These are phyloP conservation scores for Brassica rapa DNA, from an alignment of 345 rosid genomes.

Conservation along the genomic window DNA sequence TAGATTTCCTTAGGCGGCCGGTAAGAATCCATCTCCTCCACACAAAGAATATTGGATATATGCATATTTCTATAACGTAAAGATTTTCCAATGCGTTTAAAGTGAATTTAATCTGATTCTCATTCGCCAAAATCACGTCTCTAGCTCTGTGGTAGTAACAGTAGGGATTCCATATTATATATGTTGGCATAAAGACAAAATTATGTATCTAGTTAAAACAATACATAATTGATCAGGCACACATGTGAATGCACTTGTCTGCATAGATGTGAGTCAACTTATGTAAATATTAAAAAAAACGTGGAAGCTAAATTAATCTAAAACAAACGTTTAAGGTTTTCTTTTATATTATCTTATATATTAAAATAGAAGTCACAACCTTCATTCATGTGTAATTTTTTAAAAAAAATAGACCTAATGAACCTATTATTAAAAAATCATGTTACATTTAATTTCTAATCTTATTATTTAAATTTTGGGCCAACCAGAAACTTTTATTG, in stretches of 20 bases:
- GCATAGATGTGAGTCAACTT: neutral
- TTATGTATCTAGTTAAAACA: neutral
- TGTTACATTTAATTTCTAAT: too few relatives aligned
- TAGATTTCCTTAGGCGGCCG: slow-evolving; percentile 20
- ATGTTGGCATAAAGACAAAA: neutral
- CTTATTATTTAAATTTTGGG: too few relatives aligned
- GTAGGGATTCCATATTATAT: neutral
- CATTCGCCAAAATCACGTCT: slow-evolving; percentile 17
- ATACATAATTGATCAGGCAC: neutral
- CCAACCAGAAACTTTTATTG: too few relatives aligned
- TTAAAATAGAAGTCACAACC: too few relatives aligned
- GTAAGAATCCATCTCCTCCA: slow-evolving; percentile 34
- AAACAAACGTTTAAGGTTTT: neutral
- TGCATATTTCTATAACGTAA: neutral
- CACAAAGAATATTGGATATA: slow-evolving; percentile 19
- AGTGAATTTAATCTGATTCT: slow-evolving; percentile 11
- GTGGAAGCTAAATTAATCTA: neutral
- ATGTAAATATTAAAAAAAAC: neutral
- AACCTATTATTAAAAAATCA: too few relatives aligned
- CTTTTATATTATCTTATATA: too few relatives aligned
- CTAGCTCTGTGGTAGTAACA: neutral
- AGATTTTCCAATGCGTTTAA: neutral
- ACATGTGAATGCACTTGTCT: neutral
- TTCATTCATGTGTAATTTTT: too few relatives aligned
- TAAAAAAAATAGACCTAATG: too few relatives aligned